Percentiles rank a stretch among this genome's conserved stretches.
These are phyloP conservation scores for Lactifluus hygrophoroides DNA, from an alignment of 768 basidiomycete species.

Conservation along the genomic window DNA sequence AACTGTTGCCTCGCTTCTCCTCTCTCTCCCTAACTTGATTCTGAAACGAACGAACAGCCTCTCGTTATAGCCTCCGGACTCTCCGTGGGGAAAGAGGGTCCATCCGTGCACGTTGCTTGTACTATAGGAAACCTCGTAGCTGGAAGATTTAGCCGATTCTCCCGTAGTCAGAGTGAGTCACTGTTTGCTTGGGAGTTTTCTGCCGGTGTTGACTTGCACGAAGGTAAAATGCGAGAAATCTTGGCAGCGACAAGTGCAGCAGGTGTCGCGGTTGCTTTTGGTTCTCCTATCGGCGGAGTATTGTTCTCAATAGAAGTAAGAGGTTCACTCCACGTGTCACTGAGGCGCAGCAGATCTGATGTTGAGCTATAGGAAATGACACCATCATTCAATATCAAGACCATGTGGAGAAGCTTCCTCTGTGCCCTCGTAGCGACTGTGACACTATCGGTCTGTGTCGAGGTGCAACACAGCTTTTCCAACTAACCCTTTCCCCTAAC, in stretches of 20 bases:
- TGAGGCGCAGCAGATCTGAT: not conserved
- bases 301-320: slow-evolving; percentile 92
- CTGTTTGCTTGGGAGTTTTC: not conserved
- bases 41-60: slow-evolving; percentile 50
- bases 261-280: slow-evolving; percentile 97
- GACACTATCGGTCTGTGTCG: slow-evolving; percentile 72
- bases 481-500: not conserved
- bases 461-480: not conserved
- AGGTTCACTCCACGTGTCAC: not conserved
- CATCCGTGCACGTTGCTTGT: slow-evolving; percentile 95
- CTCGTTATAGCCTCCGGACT: slow-evolving; percentile 94
- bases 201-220: slow-evolving; percentile 18
- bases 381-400: slow-evolving; percentile 91
- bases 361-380: slow-evolving; percentile 85
- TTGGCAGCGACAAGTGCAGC: slow-evolving; percentile 94
- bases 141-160: slow-evolving; percentile 70
- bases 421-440: slow-evolving; percentile 96
- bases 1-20: slow-evolving; percentile 83
- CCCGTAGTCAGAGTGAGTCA: slow-evolving; percentile 74
- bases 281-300: slow-evolving; percentile 95
- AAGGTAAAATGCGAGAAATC: slow-evolving; percentile 81
- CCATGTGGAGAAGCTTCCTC: slow-evolving; percentile 98
- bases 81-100: slow-evolving; percentile 97
- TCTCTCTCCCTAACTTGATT: too few relatives aligned
- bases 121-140: slow-evolving; percentile 90